Evolutionary conservation across 371 early-diverging fungal genomes (phyloP), one percentile per base, ranked within the genome.

Genomic region (Mucor velutinosus): DNA sequence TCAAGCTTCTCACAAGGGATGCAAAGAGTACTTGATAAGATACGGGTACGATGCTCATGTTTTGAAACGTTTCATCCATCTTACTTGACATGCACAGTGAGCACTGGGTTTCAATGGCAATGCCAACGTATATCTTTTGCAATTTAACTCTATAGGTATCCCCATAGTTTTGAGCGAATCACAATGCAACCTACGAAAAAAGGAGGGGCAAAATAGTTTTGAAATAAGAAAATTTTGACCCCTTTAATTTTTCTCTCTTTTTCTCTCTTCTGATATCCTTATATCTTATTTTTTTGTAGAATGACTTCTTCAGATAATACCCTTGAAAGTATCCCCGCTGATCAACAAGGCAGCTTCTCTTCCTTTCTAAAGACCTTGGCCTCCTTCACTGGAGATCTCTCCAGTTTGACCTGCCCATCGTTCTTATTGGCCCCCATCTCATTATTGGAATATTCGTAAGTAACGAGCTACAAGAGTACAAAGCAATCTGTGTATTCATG

Each of bases 371-470:
- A 90, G 74, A 86, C 87, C 15, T 70, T 93, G 29, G 88, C 90
- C 27, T 89, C 91, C 30, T 92, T 92, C 64, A 91, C 94, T 21
- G 94, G 94, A 51, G 94, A 93, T 70, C 83, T 93, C 35, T 91
- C 92, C 15, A 82, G 85, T 37, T 81, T 93, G 57, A 92, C 93
- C 4, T 92, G 92, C 70, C 94, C 94, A 49, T 89, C 92, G 21
- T 92, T 92, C 65, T 73, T 93, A 19, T 76, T 93, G 62, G 89
- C 86, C 53, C 91, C 92, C 64, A 87, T 88, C 66, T 90, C 91
- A 61, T 77, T 93, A 60, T 81, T 92, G 41, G 94, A 93, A 72
- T 93, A 93, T 76, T 89, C 90, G 90, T 89, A 85, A 80, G 87
- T 77, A 19, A 15, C 19, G 4, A 37, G 37, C 14, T 17, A 45